These are phyloP conservation scores for Sclerotiophoma versabilis DNA, from an alignment of 2,329 filamentous ascomycete species.

Conservation along the genomic window DNA sequence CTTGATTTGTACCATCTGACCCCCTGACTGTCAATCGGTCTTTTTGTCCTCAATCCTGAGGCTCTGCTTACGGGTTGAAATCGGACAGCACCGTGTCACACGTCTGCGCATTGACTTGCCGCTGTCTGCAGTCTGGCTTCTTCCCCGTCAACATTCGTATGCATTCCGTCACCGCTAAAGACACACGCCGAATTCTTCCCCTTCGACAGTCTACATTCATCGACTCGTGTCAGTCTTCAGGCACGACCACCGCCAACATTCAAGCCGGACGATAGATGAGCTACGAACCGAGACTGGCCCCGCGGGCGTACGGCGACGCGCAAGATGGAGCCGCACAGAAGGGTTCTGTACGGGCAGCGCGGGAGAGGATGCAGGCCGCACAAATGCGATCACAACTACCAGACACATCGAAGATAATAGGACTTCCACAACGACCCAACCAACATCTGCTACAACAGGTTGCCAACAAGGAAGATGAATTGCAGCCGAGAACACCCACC, in stretches of 20 bases:
- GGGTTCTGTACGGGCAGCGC: constrained; percentile 49
- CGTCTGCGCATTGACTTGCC: constrained; percentile 26
- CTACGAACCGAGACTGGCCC: constrained; percentile 45
- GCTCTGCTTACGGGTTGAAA: not conserved
- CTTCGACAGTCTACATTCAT: constrained; percentile 3
- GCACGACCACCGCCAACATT: constrained; percentile 43
- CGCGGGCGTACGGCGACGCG: constrained; percentile 39
- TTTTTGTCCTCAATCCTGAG: constrained; percentile 6
- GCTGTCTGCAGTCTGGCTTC: constrained; percentile 9
- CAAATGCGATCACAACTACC: constrained; percentile 38
- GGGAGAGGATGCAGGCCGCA: constrained; percentile 42
- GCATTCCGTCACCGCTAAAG: constrained; percentile 3
- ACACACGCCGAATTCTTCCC: constrained; percentile 7
- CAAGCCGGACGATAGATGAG: constrained; percentile 42
- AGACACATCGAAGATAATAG: constrained; percentile 45
- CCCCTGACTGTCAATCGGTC: not conserved
- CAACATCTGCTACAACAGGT: constrained; percentile 40
- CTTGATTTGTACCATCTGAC: constrained; percentile 9
- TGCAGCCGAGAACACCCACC: constrained; percentile 25
- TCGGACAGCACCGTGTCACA: constrained; percentile 14
- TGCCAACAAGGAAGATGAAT: constrained; percentile 19
- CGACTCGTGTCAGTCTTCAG: constrained; percentile 44
- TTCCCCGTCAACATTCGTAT: constrained; percentile 21
- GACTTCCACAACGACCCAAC: constrained; percentile 46
- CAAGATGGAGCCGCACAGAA: constrained; percentile 34